Evolutionary conservation across 169 alveolate species (phyloP), one percentile per base, ranked within the genome.

Genomic region (Sarcocystis neurona): DNA sequence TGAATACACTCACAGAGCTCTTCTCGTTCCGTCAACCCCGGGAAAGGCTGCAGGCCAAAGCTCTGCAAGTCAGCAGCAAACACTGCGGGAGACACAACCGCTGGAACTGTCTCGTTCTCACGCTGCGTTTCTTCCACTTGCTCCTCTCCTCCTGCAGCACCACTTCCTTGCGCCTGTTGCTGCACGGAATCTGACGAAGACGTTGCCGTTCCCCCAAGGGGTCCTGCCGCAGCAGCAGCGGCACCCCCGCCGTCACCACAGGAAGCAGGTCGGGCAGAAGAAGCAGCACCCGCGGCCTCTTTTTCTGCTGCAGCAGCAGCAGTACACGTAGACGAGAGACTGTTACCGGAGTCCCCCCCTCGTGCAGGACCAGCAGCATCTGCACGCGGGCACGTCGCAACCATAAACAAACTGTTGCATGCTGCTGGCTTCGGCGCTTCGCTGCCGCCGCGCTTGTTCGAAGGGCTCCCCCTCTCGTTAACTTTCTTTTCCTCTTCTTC

Each of bases 1-100:
- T 63, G 75, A 37, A 63, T 63, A 43, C 75, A 20, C 41, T 63
- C 75, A n/a, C 75, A 63, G 75, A 63, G 75, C 75, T 63, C 75
- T 15, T 63, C 75, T 37, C 43, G 75, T 20, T 63, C 75, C 2
- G 43, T 41, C n/a, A n/a, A n/a, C 41, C 75, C 75, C 75, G 43
- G n/a, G n/a, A 63, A 63, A n/a, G n/a, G n/a, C 44, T n/a, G 75
- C 41, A 63, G n/a, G 8, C 75, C 75, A 8, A 63, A 43, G n/a
- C 46, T 41, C 10, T 37, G 44, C 75, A 63, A 63, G 32, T 63
- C 75, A n/a, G 75, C 1, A 15, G 41, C 75, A 15, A 63, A 63
- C 27, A 63, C 75, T 1, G 75, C 27, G 44, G 75, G 44, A 0
- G 75, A n/a, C 6, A 63, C 75, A 1, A 63, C 75, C n/a, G n/a